Base-by-base conservation (phyloP, 305 asterid genomes). In the Fraxinus greggii region DNA sequence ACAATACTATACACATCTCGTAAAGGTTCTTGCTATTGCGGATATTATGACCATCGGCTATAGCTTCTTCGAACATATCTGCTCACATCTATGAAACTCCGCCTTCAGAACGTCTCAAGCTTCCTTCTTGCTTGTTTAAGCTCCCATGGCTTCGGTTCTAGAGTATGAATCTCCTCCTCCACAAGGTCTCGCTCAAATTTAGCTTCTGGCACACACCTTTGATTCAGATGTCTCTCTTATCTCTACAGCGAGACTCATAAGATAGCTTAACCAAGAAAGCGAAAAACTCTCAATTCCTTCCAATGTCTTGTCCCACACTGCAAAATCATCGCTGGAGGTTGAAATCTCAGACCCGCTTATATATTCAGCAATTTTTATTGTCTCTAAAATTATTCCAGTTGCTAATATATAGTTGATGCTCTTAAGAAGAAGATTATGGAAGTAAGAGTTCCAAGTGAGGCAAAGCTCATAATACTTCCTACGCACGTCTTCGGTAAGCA, bases 391-490 rank as follows among this genome's bases (percentile, higher is more conserved):
- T 7, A 80, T 54, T 26, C 75, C 86, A 28, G 78, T 78, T 4
- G 79, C 84, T 45, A 54, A 28, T n/a, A 40, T 26, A 3, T 8
- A 1, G 73, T 75, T 76, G 31, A 48, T 36, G 67, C 61, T 75
- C 78, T 75, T 45, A 23, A 48, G 81, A 33, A 17, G 36, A 63
- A 38, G 35, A 21, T 80, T 45, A 45, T 45, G 86, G 31, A 80
- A 79, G 77, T 45, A 76, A 1, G 79, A 80, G 24, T 76, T 72
- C 51, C n/a, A 75, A 40, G 79, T 65, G 12, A 7, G 4, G 23
- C 83, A 80, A 26, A 79, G 84, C 38, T 80, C 79, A 70, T 77
- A 76, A 40, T 80, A 76, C 31, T 80, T 80, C 8, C 23, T 45
- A 7, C 77, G 40, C 17, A 56, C 10, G 1, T 51, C 4, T 29